phyloP scores from a whole-genome alignment of 129 eudicot genomes.

The Kitagawia praeruptora region DNA sequence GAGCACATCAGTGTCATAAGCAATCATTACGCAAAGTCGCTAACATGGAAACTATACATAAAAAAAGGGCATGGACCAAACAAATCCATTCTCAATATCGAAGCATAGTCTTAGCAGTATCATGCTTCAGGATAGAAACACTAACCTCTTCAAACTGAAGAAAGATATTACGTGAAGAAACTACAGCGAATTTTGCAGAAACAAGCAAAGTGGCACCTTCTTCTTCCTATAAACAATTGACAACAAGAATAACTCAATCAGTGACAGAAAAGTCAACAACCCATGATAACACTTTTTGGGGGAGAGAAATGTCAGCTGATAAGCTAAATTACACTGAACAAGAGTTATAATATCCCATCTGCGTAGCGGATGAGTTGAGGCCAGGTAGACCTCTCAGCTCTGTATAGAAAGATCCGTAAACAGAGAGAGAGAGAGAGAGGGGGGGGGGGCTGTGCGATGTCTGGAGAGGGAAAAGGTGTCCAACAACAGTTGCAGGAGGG shows the following conservation, averaged over 20 bases:
- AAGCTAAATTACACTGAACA: background rate
- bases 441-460: background rate
- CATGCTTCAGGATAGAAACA: background rate
- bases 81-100: background rate
- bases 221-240: slow-evolving; percentile 47
- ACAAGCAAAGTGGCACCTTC: slow-evolving; percentile 94
- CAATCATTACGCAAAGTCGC: background rate
- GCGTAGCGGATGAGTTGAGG: background rate
- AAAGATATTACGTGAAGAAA: slow-evolving; percentile 63
- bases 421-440: background rate
- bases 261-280: background rate
- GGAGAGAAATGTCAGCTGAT: background rate
- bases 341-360: background rate
- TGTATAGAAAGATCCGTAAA: background rate
- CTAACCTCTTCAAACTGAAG: slow-evolving; percentile 88
- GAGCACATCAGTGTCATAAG: background rate
- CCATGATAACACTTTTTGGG: background rate
- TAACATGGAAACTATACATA: background rate
- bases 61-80: background rate
- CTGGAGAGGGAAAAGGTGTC: background rate
- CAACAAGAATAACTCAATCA: no score
- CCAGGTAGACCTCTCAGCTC: background rate
- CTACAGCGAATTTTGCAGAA: slow-evolving; percentile 82
- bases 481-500: background rate
- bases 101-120: background rate